Evolutionary conservation across 164 flowering plant species (phyloP).

Genomic region (Cinnamomum micranthum): DNA sequence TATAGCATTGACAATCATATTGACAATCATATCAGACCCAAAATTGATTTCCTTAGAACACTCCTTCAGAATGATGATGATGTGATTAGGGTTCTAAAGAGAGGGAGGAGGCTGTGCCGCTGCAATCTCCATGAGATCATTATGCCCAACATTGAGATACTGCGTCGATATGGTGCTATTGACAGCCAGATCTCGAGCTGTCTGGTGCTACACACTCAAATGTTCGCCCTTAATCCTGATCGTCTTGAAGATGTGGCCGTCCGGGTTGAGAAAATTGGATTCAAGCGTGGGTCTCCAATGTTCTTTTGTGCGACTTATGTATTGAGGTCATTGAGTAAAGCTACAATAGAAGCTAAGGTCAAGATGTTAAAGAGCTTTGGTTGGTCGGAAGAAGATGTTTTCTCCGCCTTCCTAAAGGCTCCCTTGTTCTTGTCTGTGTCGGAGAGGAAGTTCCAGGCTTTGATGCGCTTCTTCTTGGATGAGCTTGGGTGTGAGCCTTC

Average conservation of each 20-base stretch:
- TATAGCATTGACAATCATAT: background rate
- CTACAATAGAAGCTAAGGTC: conserved; percentile 6
- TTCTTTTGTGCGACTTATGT: conserved; percentile 5
- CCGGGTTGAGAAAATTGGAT: conserved; percentile 10
- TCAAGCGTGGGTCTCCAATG: conserved; percentile 1
- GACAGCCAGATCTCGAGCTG: background rate
- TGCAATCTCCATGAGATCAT: background rate
- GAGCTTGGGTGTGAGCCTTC: too few relatives aligned
- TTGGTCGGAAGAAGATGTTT: too few relatives aligned
- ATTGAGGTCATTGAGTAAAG: background rate
- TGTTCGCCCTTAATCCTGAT: background rate
- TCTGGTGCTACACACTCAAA: background rate
- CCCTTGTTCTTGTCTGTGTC: too few relatives aligned
- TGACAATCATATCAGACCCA: conserved; percentile 3
- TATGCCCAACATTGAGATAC: conserved; percentile 1
- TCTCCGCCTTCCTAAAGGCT: too few relatives aligned
- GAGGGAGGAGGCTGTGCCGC: background rate
- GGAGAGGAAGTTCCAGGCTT: background rate
- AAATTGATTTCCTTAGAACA: background rate
- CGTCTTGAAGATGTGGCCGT: background rate
- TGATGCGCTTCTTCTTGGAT: background rate
- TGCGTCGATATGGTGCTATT: conserved; percentile 3
- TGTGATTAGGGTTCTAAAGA: conserved; percentile 1
- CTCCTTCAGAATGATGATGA: background rate
- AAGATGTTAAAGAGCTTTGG: background rate